Evolutionary conservation across 495 filamentous ascomycete genomes (phyloP).

Genomic region (Neohortaea acidophila): DNA sequence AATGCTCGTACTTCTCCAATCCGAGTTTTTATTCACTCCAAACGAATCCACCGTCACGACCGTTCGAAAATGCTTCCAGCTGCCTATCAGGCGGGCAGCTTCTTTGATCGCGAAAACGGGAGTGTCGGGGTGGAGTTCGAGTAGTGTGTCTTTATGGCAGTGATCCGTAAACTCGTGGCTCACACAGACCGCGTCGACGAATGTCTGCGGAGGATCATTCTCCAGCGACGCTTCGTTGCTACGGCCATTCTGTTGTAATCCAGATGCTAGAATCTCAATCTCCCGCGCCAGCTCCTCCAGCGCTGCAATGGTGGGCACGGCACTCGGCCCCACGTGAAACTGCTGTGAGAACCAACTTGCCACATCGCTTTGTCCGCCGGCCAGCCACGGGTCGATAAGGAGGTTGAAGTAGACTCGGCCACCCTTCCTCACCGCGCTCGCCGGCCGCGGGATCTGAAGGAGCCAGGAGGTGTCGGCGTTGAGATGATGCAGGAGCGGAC

Average conservation of each 20-base stretch:
- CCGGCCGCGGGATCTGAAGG: conserved; percentile 36
- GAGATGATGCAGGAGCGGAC: conserved; percentile 39
- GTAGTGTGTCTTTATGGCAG: conserved; percentile 38
- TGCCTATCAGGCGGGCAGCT: conserved; percentile 32
- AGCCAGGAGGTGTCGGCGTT: conserved; percentile 47
- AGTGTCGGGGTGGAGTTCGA: conserved; percentile 31
- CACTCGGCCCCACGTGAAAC: conserved; percentile 35
- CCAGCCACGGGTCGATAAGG: conserved; percentile 42
- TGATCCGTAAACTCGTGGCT: conserved; percentile 46
- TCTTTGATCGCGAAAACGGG: conserved; percentile 34
- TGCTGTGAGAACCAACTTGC: conserved; percentile 41
- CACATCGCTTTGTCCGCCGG: conserved; percentile 37
- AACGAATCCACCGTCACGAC: conserved; percentile 25
- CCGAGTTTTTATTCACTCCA: conserved; percentile 19
- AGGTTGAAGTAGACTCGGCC: conserved; percentile 35
- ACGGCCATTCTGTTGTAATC: conserved; percentile 8
- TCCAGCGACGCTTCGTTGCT: conserved; percentile 3
- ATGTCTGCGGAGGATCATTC: background rate
- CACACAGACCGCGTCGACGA: conserved; percentile 35
- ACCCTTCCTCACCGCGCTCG: conserved; percentile 16
- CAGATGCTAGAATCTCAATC: conserved; percentile 19
- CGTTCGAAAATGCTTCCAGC: conserved; percentile 35
- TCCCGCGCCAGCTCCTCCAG: conserved; percentile 23
- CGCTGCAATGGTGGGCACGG: conserved; percentile 27
- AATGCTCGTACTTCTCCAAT: conserved; percentile 27